A percentile compares a stretch with the other conserved stretches of the same genome.
Conservation (phyloP, 2,329 filamentous ascomycete genomes). For the Aspergillus sojae region DNA sequence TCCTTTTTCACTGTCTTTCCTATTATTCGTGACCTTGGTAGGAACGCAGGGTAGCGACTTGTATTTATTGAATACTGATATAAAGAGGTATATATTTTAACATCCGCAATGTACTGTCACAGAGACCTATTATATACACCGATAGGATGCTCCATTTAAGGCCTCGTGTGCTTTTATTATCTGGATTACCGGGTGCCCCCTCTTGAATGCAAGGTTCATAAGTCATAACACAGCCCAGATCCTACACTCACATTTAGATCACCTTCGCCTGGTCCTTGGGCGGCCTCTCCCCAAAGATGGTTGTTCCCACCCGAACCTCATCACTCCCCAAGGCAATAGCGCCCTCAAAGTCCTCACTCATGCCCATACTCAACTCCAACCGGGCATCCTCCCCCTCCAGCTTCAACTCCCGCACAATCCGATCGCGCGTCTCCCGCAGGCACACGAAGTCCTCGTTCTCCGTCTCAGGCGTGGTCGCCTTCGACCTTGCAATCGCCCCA, state of each 20-base stretch:
- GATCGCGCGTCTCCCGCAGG: conserved; percentile 70
- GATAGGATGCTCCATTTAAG: not conserved
- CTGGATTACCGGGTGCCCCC: not conserved
- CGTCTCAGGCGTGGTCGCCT: conserved; percentile 70
- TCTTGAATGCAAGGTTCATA: conserved; percentile 13
- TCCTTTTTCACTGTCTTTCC: not conserved
- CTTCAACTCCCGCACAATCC: conserved; percentile 65
- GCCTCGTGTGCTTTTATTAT: not conserved
- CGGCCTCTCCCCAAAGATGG: conserved; percentile 86
- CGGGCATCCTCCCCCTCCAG: conserved; percentile 50
- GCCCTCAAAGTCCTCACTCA: conserved; percentile 95
- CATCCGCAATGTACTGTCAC: not conserved
- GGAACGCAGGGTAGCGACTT: conserved; percentile 8
- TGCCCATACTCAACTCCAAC: conserved; percentile 94
- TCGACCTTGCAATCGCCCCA: conserved; percentile 85
- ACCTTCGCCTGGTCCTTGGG: conserved; percentile 78
- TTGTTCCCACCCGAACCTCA: conserved; percentile 90
- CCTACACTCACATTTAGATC: conserved; percentile 28
- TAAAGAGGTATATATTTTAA: conserved; percentile 13
- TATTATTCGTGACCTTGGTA: not conserved
- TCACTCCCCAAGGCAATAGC: conserved; percentile 81
- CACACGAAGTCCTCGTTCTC: conserved; percentile 87
- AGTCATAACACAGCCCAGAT: conserved; percentile 6
- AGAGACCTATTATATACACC: not conserved
- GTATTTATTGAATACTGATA: conserved; percentile 16